Base-by-base conservation (phyloP, 2,329 filamentous ascomycete genomes). In the Colletotrichum plurivorum region DNA sequence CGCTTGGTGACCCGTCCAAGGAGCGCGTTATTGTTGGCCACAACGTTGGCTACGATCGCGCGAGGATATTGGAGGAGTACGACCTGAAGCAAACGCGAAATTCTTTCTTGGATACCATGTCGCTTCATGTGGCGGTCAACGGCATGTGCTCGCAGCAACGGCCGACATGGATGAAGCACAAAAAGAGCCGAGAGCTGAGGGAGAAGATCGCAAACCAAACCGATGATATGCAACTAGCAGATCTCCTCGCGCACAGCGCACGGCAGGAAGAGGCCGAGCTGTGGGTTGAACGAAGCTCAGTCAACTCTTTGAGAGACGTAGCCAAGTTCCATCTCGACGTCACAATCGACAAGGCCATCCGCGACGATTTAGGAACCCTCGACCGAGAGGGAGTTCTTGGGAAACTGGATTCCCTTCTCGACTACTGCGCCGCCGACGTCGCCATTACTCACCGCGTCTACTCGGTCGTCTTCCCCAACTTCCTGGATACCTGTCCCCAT, bases 81-180 rank as follows among this genome's bases (percentile, higher is more conserved):
- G 88, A 91, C 75, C 80, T 98, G 48, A 85, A 89, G 63, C 95
- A 98, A 78, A 92, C 94, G 1, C 89, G 90, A 46, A 98, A 94
- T 73, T 92, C 89, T 51, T 99, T 97, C 77, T 82, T 99, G 59
- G 96, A 99, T 78, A 99, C 96, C 36, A 99, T 99, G 96, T 98
- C 95, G 2, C 84, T 99, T 20, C 96, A 99, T 78, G 95, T 97
- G 8, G 97, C 97, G 2, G 95, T 97, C 25, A 99, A 99, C 77
- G 96, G 96, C 71, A 99, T 99, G 96, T 99, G 96, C 80, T 98
- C 96, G 22, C 92, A 93, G 73, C 96, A 99, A 79, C 89, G 96
- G 57, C 96, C 97, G 9, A 97, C 94, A 0, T 99, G 96, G 96
- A 94, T 98, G 91, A 97, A 94, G 79, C 94, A 97, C 79, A 93